Percentiles rank a stretch among this genome's conserved stretches.
phyloP scores from a whole-genome alignment of 1,139 yeast species.

The Meyerozyma smithsonii region DNA sequence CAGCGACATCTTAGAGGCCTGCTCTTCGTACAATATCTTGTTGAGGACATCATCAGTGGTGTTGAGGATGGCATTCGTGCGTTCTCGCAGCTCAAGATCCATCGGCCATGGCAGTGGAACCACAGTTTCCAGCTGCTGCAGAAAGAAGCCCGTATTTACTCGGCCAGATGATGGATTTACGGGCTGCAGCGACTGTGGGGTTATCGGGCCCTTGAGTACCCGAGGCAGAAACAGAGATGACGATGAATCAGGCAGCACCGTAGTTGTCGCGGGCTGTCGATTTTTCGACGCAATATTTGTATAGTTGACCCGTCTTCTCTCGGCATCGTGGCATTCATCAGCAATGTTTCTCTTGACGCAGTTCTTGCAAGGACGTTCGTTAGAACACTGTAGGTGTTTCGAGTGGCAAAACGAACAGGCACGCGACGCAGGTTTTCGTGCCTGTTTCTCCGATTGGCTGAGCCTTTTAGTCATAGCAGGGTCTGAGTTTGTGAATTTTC shows the following conservation, averaged over 20 bases:
- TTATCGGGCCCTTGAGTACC: background rate
- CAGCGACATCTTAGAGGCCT: background rate
- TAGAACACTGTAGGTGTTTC: conserved; percentile 64
- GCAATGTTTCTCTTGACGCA: conserved; percentile 59
- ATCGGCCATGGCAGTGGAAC: conserved; percentile 1
- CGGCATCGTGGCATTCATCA: conserved; percentile 53
- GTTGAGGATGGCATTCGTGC: conserved; percentile 20
- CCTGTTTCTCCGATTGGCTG: conserved; percentile 46
- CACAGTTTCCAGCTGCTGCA: background rate
- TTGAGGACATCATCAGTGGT: conserved; percentile 38
- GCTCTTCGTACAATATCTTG: conserved; percentile 18
- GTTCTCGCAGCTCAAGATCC: background rate
- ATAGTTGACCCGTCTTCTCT: conserved; percentile 51
- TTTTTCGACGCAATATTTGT: conserved; percentile 12
- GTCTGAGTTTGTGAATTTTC: background rate
- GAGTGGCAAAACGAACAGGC: conserved; percentile 71
- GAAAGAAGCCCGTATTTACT: background rate
- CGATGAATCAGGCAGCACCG: background rate
- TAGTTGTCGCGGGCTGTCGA: background rate
- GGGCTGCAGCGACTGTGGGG: background rate
- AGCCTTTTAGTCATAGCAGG: conserved; percentile 57
- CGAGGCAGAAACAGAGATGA: background rate
- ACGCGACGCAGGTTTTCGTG: conserved; percentile 56
- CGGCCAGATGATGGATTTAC: background rate
- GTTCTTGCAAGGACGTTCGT: conserved; percentile 63